phyloP scores from a whole-genome alignment of 768 basidiomycete species.

The Pulveroboletus sp. region DNA sequence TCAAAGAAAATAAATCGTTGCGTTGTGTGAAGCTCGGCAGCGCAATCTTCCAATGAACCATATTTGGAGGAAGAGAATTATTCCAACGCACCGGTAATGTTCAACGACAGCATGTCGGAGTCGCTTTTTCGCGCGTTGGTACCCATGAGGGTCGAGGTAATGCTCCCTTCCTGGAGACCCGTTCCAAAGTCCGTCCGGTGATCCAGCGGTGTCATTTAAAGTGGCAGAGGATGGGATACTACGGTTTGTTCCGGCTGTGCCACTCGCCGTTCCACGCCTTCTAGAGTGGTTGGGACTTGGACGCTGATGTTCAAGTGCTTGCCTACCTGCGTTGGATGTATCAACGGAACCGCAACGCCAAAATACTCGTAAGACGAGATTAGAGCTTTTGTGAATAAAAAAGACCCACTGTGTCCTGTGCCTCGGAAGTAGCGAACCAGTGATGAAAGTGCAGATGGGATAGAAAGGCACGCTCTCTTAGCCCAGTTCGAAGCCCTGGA shows the following conservation, averaged over 20 bases:
- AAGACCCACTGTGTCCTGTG: neutral
- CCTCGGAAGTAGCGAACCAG: neutral
- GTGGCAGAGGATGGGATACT: neutral
- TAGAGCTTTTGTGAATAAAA: neutral
- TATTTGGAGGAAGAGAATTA: neutral
- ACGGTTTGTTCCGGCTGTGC: neutral
- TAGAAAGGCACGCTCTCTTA: conserved; percentile 4
- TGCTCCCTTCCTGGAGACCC: neutral
- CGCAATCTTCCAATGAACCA: neutral
- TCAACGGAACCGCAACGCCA: neutral
- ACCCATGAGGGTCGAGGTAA: conserved; percentile 65
- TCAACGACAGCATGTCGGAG: conserved; percentile 81
- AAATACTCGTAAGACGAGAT: neutral
- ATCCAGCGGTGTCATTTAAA: neutral
- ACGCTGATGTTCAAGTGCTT: neutral
- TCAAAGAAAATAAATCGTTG: neutral
- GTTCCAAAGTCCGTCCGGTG: neutral
- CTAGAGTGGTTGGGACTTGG: neutral
- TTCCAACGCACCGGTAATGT: conserved; percentile 60
- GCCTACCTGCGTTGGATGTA: neutral
- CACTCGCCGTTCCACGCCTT: neutral
- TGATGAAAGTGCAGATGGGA: conserved; percentile 5
- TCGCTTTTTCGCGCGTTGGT: conserved; percentile 77
- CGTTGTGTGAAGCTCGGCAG: neutral
- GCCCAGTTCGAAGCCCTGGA: conserved; percentile 10